Base-by-base conservation (phyloP, 106 monocot genomes). In the Triglochin maritima region DNA sequence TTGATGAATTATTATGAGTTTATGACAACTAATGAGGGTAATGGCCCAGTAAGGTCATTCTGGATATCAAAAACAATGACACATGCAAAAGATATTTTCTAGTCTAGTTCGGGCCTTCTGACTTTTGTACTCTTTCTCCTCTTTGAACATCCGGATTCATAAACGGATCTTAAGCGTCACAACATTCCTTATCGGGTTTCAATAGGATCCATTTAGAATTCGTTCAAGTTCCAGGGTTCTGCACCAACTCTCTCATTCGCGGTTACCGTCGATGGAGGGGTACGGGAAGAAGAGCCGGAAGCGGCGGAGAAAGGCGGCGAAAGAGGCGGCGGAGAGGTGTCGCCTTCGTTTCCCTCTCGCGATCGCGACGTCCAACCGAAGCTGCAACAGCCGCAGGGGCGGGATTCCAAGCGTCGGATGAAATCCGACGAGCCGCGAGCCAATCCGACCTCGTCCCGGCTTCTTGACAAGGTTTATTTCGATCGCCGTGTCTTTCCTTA, bases 381-480 rank as follows among this genome's bases (percentile, higher is more conserved):
- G 9, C 29, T 41, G 9, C 13, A 47, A 6, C 45, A 69, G 46
- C 55, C 56, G 4, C 46, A 44, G n/a, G 7, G 1, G 12, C 57
- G 47, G 10, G 11, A 69, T 16, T 44, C 46, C 2, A 69, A 69
- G 57, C 69, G 69, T 15, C 55, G 44, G 44, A 57, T 15, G 13
- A 54, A 42, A 42, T 54, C 17, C 13, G 55, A 56, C 44, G 69
- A 57, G 46, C 3, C 7, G 4, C 5, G 13, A 10, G 8, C 15
- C 43, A 46, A 44, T 7, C 57, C 57, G 46, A 12, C 57, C 42
- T 44, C 69, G 7, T 69, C 69, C 3, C 69, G 69, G 57, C 57
- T 69, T 57, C 46, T 69, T 45, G 69, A 69, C 57, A 69, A 69
- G 69, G 69, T 69, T 57, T 16, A 44, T 57, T 2, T 7, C 17